Conservation (phyloP, 2,329 filamentous ascomycete species). For the Stemphylium lycopersici region DNA sequence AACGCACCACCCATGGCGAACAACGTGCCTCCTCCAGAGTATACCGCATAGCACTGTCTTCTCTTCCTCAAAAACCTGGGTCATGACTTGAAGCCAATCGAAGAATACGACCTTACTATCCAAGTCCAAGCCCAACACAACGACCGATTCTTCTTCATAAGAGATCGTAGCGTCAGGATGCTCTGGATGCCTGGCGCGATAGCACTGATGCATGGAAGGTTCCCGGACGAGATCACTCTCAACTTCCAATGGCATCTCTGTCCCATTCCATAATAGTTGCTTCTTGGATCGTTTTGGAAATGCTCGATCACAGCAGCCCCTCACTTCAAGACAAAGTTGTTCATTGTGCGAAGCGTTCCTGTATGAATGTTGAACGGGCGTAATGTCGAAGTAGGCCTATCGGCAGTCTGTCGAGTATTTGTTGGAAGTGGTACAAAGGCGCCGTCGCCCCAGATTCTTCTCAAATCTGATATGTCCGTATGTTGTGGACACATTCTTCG, state of each 20-base stretch:
- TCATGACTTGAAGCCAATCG: too few relatives aligned
- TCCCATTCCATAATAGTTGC: too few relatives aligned
- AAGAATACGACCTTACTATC: too few relatives aligned
- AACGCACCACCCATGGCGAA: not conserved
- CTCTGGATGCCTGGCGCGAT: too few relatives aligned
- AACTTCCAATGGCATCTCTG: too few relatives aligned
- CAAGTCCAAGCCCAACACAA: too few relatives aligned
- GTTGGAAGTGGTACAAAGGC: not conserved
- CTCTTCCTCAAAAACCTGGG: too few relatives aligned
- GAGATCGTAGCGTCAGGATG: too few relatives aligned
- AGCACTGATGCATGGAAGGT: too few relatives aligned
- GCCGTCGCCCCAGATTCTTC: too few relatives aligned
- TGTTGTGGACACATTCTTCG: not conserved
- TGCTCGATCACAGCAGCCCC: not conserved
- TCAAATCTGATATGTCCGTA: not conserved
- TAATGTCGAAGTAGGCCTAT: not conserved
- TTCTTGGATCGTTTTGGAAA: not conserved
- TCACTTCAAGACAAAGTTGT: not conserved
- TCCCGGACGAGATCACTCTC: too few relatives aligned
- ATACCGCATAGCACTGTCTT: not conserved
- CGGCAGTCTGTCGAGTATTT: not conserved
- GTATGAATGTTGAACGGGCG: not conserved
- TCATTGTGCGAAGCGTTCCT: not conserved
- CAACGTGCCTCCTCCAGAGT: constrained; percentile 11
- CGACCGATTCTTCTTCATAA: too few relatives aligned